phyloP scores from a whole-genome alignment of 176 grass and related monocot genomes.

The Zoysia pacifica region DNA sequence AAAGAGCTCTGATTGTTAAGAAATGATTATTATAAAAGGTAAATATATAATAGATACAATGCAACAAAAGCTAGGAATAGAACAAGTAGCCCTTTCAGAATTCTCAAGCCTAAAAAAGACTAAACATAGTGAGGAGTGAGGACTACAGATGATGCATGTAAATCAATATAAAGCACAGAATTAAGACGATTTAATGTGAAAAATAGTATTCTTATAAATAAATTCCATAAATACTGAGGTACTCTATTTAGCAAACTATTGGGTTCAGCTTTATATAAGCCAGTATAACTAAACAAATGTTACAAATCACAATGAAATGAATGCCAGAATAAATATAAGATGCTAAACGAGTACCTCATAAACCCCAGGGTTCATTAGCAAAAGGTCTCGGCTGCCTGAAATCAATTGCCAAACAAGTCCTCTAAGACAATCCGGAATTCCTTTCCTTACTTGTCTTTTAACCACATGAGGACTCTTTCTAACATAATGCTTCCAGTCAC shows the following conservation, averaged over 20 bases:
- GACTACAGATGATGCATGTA: neutral
- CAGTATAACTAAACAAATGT: neutral
- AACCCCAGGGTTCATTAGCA: constrained; percentile 87
- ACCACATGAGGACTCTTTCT: constrained; percentile 87
- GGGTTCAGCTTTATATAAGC: neutral
- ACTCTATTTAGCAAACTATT: neutral
- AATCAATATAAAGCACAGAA: neutral
- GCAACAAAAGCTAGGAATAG: neutral
- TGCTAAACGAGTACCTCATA: constrained; percentile 68
- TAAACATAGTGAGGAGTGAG: neutral
- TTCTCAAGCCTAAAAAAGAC: neutral
- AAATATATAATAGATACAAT: constrained; percentile 1
- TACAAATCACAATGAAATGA: neutral
- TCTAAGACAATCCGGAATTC: constrained; percentile 96
- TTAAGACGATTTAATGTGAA: neutral
- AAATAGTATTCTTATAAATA: neutral
- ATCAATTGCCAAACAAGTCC: constrained; percentile 97
- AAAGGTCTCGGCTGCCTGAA: constrained; percentile 90
- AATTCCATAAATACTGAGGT: neutral
- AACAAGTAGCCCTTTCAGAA: neutral
- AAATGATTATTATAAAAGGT: neutral
- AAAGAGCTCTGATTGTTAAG: neutral
- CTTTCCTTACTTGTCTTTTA: constrained; percentile 90
- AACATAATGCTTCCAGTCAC: constrained; percentile 93
- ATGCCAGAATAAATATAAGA: neutral